These are phyloP conservation scores for Tephrocybe sp. DNA, from an alignment of 768 basidiomycete species.

Conservation along the genomic window DNA sequence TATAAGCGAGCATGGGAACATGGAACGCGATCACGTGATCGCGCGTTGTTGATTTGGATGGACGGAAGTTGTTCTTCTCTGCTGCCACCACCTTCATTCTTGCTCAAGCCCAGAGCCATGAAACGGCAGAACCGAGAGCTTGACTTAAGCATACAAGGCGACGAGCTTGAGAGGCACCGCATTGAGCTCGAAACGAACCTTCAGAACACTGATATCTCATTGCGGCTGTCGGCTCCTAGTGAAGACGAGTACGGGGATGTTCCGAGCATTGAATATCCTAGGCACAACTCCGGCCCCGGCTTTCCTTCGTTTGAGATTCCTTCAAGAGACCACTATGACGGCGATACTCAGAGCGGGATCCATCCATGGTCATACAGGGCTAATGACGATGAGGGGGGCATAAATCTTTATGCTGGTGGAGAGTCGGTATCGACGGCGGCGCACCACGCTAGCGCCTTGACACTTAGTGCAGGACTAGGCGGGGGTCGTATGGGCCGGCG, in stretches of 20 bases:
- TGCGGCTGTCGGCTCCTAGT: constrained; percentile 59
- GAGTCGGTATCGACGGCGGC: constrained; percentile 80
- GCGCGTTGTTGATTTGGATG: constrained; percentile 18
- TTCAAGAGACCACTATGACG: constrained; percentile 54
- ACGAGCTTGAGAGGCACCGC: constrained; percentile 73
- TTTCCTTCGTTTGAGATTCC: constrained; percentile 59
- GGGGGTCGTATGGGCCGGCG: constrained; percentile 48
- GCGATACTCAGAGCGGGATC: constrained; percentile 44
- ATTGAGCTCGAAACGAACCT: constrained; percentile 79
- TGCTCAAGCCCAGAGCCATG: constrained; percentile 23
- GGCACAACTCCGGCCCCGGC: constrained; percentile 64
- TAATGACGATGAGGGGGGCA: constrained; percentile 45
- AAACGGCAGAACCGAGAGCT: constrained; percentile 33
- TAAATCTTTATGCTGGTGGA: constrained; percentile 62
- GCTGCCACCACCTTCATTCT: constrained; percentile 15
- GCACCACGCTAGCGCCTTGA: constrained; percentile 88
- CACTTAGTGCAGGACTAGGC: constrained; percentile 79
- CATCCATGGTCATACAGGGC: constrained; percentile 54
- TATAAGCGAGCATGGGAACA: neutral
- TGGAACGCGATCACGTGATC: constrained; percentile 14
- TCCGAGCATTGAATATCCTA: constrained; percentile 65
- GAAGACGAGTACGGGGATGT: constrained; percentile 38
- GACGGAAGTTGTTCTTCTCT: neutral
- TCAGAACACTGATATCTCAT: constrained; percentile 67
- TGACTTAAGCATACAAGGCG: constrained; percentile 56